Percentiles rank a stretch among this genome's conserved stretches.
Evolutionary conservation across 179 eudicot genomes (phyloP).

Genomic region (Gypsophila paniculata): DNA sequence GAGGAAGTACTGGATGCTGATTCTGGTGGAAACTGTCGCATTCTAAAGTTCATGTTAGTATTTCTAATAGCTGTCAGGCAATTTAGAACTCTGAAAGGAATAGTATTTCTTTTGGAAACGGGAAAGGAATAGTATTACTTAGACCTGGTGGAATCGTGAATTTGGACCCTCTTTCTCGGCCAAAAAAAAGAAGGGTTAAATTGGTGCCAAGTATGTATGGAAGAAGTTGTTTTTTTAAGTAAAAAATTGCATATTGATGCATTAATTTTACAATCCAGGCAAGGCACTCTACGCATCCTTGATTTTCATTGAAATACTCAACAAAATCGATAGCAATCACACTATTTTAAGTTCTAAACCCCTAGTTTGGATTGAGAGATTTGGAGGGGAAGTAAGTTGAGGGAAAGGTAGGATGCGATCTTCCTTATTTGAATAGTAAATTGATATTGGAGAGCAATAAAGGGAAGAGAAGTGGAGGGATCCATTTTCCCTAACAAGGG

Average conservation of each 20-base stretch:
- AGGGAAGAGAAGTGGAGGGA: not conserved
- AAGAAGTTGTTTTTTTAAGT: conserved; percentile 7
- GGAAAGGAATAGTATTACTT: conserved; percentile 14
- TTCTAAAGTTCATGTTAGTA: conserved; percentile 17
- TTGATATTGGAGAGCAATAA: no score
- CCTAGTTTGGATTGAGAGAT: conserved; percentile 5
- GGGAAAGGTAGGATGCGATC: not conserved
- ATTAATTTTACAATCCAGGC: conserved; percentile 16
- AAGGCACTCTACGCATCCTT: conserved; percentile 7
- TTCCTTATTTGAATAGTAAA: not conserved
- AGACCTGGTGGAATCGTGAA: conserved; percentile 23
- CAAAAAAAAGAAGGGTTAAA: conserved; percentile 20
- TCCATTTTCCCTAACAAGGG: no score
- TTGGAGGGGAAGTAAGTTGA: not conserved
- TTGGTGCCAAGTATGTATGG: conserved; percentile 22
- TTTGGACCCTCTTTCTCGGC: conserved; percentile 14
- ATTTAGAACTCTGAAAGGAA: not conserved
- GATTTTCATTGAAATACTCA: conserved; percentile 8
- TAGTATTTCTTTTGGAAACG: not conserved
- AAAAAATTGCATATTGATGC: not conserved
- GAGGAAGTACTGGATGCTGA: conserved; percentile 7
- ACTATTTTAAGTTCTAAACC: not conserved
- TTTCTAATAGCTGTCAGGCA: conserved; percentile 7
- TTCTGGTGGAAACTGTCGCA: conserved; percentile 20
- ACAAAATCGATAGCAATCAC: not conserved